These are phyloP conservation scores for Porphyrellus cyaneotinctus DNA, from an alignment of 768 basidiomycete species.

Conservation along the genomic window DNA sequence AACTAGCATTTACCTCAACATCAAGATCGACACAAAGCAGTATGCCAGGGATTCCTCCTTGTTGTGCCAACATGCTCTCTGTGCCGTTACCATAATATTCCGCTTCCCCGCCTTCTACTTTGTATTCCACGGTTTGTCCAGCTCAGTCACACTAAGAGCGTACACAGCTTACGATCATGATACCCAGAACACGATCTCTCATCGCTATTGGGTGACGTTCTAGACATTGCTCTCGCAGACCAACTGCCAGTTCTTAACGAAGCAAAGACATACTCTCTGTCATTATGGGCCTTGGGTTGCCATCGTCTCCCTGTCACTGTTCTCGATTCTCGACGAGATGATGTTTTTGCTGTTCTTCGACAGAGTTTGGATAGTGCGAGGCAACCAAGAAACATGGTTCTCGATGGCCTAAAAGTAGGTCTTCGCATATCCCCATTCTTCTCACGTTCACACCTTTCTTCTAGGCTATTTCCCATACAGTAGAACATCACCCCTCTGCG, in stretches of 20 bases:
- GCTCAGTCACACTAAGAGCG: not conserved
- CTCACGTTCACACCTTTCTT: slow-evolving; percentile 4
- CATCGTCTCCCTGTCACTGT: slow-evolving; percentile 45
- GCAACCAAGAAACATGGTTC: slow-evolving; percentile 10
- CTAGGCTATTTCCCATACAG: slow-evolving; percentile 25
- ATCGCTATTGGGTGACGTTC: slow-evolving; percentile 41
- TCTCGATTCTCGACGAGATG: slow-evolving; percentile 30
- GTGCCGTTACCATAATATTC: slow-evolving; percentile 49
- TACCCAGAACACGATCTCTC: slow-evolving; percentile 41
- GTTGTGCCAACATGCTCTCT: slow-evolving; percentile 53
- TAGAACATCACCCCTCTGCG: slow-evolving; percentile 13
- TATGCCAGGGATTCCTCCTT: slow-evolving; percentile 38
- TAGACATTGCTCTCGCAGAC: slow-evolving; percentile 38
- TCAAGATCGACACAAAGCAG: slow-evolving; percentile 37
- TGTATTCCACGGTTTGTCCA: slow-evolving; percentile 48
- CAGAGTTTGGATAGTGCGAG: slow-evolving; percentile 32
- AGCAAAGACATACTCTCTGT: slow-evolving; percentile 43
- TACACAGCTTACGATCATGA: not conserved
- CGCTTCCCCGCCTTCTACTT: slow-evolving; percentile 42
- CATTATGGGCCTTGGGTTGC: slow-evolving; percentile 46
- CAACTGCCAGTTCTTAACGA: slow-evolving; percentile 37
- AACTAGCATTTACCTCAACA: slow-evolving; percentile 1
- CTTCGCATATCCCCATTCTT: not conserved
- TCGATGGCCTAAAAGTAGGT: slow-evolving; percentile 31
- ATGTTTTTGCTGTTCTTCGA: slow-evolving; percentile 35